Evolutionary conservation across 768 basidiomycete species (phyloP).

Genomic region (Lactarius pseudohatsudake): DNA sequence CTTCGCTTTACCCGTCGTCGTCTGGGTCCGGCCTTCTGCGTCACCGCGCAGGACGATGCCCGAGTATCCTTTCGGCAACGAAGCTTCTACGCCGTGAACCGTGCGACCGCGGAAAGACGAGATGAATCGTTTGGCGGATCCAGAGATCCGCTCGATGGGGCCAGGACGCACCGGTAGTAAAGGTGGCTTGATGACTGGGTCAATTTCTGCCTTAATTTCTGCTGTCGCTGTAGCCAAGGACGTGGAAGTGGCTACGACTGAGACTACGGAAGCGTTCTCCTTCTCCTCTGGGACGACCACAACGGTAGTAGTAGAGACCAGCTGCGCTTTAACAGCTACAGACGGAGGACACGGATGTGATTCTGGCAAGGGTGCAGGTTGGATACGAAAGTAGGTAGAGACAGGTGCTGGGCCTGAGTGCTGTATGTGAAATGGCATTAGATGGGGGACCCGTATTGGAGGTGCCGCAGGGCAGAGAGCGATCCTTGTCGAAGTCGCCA

Average conservation of each 20-base stretch:
- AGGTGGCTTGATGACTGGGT: not conserved
- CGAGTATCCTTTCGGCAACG: slow-evolving; percentile 62
- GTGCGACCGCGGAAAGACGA: slow-evolving; percentile 77
- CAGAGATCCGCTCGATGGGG: slow-evolving; percentile 16
- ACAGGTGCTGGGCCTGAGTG: slow-evolving; percentile 72
- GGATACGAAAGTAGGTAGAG: slow-evolving; percentile 68
- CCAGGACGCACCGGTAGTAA: not conserved
- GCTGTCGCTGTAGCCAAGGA: not conserved
- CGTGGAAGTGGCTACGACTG: not conserved
- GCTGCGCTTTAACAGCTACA: not conserved
- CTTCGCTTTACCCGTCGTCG: slow-evolving; percentile 34
- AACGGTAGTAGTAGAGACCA: slow-evolving; percentile 1
- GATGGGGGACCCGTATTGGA: slow-evolving; percentile 43
- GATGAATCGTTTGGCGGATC: slow-evolving; percentile 42
- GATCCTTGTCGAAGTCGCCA: slow-evolving; percentile 16
- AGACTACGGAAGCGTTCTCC: not conserved
- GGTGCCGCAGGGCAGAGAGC: slow-evolving; percentile 3
- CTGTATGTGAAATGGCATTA: slow-evolving; percentile 82
- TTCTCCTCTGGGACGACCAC: not conserved
- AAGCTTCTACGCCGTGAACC: slow-evolving; percentile 63
- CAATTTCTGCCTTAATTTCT: slow-evolving; percentile 6
- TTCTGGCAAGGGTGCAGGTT: slow-evolving; percentile 35
- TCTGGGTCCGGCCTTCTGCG: slow-evolving; percentile 26
- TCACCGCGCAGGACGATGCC: slow-evolving; percentile 58
- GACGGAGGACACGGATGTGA: not conserved